Base-by-base conservation (phyloP, 2,329 filamentous ascomycete genomes). In the Paecilomyces dactylethromorphus region DNA sequence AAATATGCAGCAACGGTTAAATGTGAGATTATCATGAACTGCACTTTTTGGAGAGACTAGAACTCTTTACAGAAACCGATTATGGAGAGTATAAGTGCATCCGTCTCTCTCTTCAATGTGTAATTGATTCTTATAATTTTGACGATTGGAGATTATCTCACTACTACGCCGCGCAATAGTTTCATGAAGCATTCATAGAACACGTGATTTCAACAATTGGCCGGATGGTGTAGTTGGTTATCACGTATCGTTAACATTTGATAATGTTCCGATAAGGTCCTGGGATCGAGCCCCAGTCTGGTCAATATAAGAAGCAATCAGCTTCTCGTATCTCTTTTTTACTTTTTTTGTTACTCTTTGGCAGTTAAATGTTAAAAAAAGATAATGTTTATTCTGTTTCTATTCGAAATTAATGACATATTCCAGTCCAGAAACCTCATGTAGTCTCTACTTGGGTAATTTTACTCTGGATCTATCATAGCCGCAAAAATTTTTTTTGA, bases 231-330 rank as follows among this genome's bases (percentile, higher is more conserved):
- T 70, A 70, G 67, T 69, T 69, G 68, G 67, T 71, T 68, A 71
- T 71, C 69, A 71, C 70, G 66, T 71, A 68, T 71, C 68, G 66
- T 71, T 72, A 69, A 72, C 70, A 71, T 39, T n/a, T 39, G 35
- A 39, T n/a, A 39, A 39, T 39, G 35, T 39, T 39, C 39, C 15
- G 39, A 45, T 45, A 45, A 45, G 39, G 15, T 45, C 39, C 35
- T 18, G 15, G 39, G 39, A 45, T 45, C 39, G 39, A 45, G 10
- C 39, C 15, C 39, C 39, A 45, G 39, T 45, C 39, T 18, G 39
- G 39, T 45, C 39, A 45, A 45, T 5, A 45, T 8, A 15, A 8
- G 6, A 45, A 18, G 39, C 15, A 45, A 8, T 6, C 4, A 32
- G 49, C 22, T 53, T 31, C 53, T 1, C 22, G n/a, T 18, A 21